Evolutionary conservation across 2,329 filamentous ascomycete species (phyloP), one percentile per base, ranked within the genome.

Genomic region (Escovopsis sp.): DNA sequence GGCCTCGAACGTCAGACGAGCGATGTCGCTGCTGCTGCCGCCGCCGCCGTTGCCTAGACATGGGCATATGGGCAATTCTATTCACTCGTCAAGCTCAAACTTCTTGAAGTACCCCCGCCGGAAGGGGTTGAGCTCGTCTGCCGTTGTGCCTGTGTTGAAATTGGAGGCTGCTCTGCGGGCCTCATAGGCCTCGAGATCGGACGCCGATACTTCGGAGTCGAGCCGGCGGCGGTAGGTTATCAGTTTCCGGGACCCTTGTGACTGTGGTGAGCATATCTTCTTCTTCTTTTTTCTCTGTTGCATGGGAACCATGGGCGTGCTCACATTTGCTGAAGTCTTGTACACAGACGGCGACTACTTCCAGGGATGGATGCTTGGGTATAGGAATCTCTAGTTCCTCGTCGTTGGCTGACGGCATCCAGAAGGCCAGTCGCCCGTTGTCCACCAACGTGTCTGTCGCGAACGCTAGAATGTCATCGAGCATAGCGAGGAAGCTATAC

Each of bases 341-440:
- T 7, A 84, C 76, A 55, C 87, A 94, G 27, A 87, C 74, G 35
- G 73, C 78, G 15, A 87, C 71, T 20, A 89, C 64, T 52, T 82
- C 73, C 12, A 98, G 64, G 43, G 74, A 76, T 0, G 83, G 81
- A 57, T 96, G 86, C 15, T 69, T 71, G 0, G 89, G 89, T 12
- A 89, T 72, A 0, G 76, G 68, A 16, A 94, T 76, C 55, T 89
- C 83, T 44, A 81, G 74, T 38, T 85, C 73, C 51, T 86, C 74
- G 50, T 86, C 74, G 54, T 85, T 87, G 25, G 86, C 81, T 0
- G 87, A 94, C 0, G 91, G 91, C 84, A 96, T 94, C 91, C 91
- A 98, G 67, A 98, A 93, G 7, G 83, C 84, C 9, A 98, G 59
- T 25, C 91, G 71, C 0, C 86, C 91, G 47, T 76, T 64, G 40